Percentiles rank a stretch among this genome's conserved stretches.
phyloP scores from a whole-genome alignment of 768 basidiomycete species.

The Wakefieldia striispora region DNA sequence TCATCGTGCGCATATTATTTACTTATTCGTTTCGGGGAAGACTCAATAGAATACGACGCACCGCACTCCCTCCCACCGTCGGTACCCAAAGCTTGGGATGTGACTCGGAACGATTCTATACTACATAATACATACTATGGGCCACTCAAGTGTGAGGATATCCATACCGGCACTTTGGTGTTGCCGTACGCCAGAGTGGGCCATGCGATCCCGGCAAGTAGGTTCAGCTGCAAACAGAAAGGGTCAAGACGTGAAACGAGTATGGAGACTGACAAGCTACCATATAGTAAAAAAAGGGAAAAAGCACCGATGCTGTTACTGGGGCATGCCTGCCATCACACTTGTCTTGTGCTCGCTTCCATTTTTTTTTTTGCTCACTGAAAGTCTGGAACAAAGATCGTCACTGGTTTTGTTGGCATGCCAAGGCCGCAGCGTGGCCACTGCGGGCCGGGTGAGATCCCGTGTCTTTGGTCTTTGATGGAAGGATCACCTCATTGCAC shows the following conservation, averaged over 20 bases:
- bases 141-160: too few relatives aligned
- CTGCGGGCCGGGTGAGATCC: too few relatives aligned
- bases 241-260: conserved; percentile 24
- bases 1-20: conserved; percentile 6
- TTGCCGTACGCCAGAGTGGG: neutral
- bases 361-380: conserved; percentile 11
- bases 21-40: conserved; percentile 3
- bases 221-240: conserved; percentile 17
- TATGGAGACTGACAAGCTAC: conserved; percentile 24
- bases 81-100: too few relatives aligned
- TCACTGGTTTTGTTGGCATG: conserved; percentile 10
- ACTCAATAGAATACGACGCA: conserved; percentile 7
- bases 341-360: conserved; percentile 15
- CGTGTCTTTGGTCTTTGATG: conserved; percentile 3
- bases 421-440: conserved; percentile 10
- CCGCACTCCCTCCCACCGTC: neutral
- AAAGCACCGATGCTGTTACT: conserved; percentile 10
- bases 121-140: too few relatives aligned
- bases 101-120: too few relatives aligned
- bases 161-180: conserved; percentile 9
- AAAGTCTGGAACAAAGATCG: conserved; percentile 19
- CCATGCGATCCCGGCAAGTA: conserved; percentile 31
- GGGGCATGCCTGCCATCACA: conserved; percentile 7
- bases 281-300: conserved; percentile 5
- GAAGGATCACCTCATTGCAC: conserved; percentile 5